These are phyloP conservation scores for Rhizopus delemar DNA, from an alignment of 371 early-diverging fungal species.

Conservation along the genomic window DNA sequence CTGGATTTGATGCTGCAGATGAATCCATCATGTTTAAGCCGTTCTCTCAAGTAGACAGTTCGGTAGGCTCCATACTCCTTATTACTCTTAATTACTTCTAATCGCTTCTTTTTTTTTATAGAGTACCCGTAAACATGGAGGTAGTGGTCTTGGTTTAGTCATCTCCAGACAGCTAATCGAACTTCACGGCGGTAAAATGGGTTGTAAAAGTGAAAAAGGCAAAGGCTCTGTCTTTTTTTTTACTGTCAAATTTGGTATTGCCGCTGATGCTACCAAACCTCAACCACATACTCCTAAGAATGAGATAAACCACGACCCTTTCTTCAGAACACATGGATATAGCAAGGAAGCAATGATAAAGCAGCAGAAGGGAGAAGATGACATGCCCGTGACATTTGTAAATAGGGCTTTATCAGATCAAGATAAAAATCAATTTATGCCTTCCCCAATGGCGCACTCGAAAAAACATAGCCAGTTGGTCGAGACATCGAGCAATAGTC, in stretches of 20 bases:
- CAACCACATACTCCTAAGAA: slow-evolving; percentile 60
- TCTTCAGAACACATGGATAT: slow-evolving; percentile 46
- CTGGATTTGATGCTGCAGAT: slow-evolving; percentile 63
- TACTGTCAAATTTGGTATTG: slow-evolving; percentile 57
- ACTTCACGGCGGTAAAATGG: slow-evolving; percentile 62
- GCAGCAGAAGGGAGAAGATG: slow-evolving; percentile 2
- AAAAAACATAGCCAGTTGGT: slow-evolving; percentile 19
- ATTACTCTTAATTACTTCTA: background rate
- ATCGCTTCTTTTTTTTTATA: slow-evolving; percentile 5
- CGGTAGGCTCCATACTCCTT: slow-evolving; percentile 29
- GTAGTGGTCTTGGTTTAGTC: slow-evolving; percentile 66
- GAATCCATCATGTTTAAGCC: slow-evolving; percentile 72
- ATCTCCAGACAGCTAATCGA: slow-evolving; percentile 65
- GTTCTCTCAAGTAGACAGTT: slow-evolving; percentile 67
- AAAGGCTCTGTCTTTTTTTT: slow-evolving; percentile 66
- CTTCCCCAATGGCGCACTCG: slow-evolving; percentile 31
- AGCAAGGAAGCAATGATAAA: slow-evolving; percentile 10
- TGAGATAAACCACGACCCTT: slow-evolving; percentile 47
- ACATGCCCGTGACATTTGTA: slow-evolving; percentile 19
- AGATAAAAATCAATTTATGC: slow-evolving; percentile 13
- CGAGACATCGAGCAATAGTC: slow-evolving; percentile 1
- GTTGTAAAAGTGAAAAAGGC: slow-evolving; percentile 60
- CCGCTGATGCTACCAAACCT: slow-evolving; percentile 47
- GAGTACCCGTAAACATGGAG: slow-evolving; percentile 68
- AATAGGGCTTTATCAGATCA: slow-evolving; percentile 7